A percentile compares a stretch with the other conserved stretches of the same genome.
Conservation (phyloP, 169 alveolate genomes). For the Babesia divergens region DNA sequence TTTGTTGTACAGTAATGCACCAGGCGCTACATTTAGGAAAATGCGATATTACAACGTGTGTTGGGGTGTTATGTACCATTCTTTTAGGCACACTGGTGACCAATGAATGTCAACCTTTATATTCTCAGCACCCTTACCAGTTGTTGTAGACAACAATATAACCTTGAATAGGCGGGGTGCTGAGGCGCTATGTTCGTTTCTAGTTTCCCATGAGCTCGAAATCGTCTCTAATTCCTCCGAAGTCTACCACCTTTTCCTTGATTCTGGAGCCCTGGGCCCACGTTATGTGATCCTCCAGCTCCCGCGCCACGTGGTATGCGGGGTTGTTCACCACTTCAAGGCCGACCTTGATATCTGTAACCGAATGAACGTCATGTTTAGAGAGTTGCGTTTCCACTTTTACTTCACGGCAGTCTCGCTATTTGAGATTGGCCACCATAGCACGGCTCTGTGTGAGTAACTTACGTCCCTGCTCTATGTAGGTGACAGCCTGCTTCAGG, state of each 20-base stretch:
- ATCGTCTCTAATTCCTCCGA: conserved; percentile 68
- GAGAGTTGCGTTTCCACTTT: neutral
- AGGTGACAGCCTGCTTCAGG: conserved; percentile 90
- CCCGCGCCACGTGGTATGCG: conserved; percentile 92
- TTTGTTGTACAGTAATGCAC: no score
- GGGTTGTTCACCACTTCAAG: conserved; percentile 93
- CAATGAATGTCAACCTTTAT: no score
- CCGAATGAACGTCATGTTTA: neutral
- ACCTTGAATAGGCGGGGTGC: neutral
- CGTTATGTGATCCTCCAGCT: conserved; percentile 94
- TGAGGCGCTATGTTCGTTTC: no score
- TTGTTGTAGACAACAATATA: neutral
- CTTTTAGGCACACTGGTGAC: no score
- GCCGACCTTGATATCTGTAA: conserved; percentile 86
- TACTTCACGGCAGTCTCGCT: neutral
- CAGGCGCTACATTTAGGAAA: no score
- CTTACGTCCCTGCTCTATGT: conserved; percentile 94
- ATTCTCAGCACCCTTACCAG: no score
- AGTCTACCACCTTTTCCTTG: conserved; percentile 65
- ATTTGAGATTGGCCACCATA: neutral
- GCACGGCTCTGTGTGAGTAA: neutral
- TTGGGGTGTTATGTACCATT: no score
- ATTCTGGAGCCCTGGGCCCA: conserved; percentile 95
- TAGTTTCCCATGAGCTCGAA: conserved; percentile 74
- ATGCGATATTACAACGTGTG: no score